Evolutionary conservation across 345 rosid genomes (phyloP), one percentile per base, ranked within the genome.

Genomic region (Lenwebbia sp.): DNA sequence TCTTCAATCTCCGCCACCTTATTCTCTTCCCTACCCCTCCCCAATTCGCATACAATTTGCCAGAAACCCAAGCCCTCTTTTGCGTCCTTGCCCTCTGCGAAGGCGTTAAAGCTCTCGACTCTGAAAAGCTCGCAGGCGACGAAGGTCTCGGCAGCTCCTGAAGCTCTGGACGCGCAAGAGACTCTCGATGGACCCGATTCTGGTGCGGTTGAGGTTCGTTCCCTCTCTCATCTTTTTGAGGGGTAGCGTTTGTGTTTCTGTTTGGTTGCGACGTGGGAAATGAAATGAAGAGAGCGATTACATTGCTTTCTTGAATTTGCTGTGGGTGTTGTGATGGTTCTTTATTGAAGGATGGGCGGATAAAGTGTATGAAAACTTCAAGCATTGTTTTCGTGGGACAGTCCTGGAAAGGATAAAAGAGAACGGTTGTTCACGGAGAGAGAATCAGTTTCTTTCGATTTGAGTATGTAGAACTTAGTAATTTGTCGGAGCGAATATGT

Each of bases 141-240:
- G 37, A 93, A 88, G 91, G 88, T 92, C 85, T 92, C 90, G 85
- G 95, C 96, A 2, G 93, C 95, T 84, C 93, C 95, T 9, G 98
- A 96, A 84, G 90, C 91, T 84, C 78, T 95, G 89, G 92, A 90
- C 30, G 83, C 90, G 70, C 90, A 88, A 76, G 95, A 90, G 82
- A 70, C 87, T 81, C 84, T 92, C 62, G 94, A 92, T 30, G 95
- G 82, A 33, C 82, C 93, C 60, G 90, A 86, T 56, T 87, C 92
- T 86, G 90, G 89, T 49, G 78, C 86, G 74, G 83, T 88, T 50
- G 91, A 91, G 95, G 96, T 95, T 58, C 5, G 84, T 22, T 51
- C 78, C 54, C 57, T 74, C 83, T n/a, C 82, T 33, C 81, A 8
- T 37, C 25, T 25, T 62, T 54, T n/a, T 50, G 13, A 17, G 54